A percentile compares a stretch with the other conserved stretches of the same genome.
Evolutionary conservation across 2,329 filamentous ascomycete genomes (phyloP).

Genomic region (Fonsecaea multimorphosa): DNA sequence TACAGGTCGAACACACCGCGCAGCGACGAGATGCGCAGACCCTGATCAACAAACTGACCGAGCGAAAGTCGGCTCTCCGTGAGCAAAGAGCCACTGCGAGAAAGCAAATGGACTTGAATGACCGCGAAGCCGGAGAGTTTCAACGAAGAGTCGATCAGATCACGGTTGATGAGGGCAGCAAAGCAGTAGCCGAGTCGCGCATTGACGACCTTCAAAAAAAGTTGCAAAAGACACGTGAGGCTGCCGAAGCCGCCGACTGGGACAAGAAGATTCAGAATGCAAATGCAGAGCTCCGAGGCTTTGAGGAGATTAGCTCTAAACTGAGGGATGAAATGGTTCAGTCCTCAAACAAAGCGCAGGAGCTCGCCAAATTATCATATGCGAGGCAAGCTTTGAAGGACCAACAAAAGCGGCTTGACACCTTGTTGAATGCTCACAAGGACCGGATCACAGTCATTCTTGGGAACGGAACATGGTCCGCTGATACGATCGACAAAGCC

Average conservation of each 20-base stretch:
- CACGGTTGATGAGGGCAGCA: slow-evolving; percentile 82
- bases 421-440: slow-evolving; percentile 75
- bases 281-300: slow-evolving; percentile 67
- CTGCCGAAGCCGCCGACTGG: slow-evolving; percentile 68
- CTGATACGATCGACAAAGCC: slow-evolving; percentile 70
- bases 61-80: slow-evolving; percentile 71
- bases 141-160: slow-evolving; percentile 75
- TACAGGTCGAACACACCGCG: slow-evolving; percentile 74
- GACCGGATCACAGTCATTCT: slow-evolving; percentile 71
- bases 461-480: slow-evolving; percentile 68
- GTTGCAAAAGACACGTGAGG: slow-evolving; percentile 67
- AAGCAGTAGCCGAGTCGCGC: slow-evolving; percentile 76
- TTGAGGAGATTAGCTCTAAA: slow-evolving; percentile 74
- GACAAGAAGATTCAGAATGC: slow-evolving; percentile 73
- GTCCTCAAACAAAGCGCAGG: slow-evolving; percentile 78
- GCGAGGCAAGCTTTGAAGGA: slow-evolving; percentile 80
- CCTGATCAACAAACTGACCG: slow-evolving; percentile 74
- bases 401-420: slow-evolving; percentile 75
- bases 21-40: slow-evolving; percentile 76
- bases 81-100: slow-evolving; percentile 77
- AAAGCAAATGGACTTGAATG: slow-evolving; percentile 74
- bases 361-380: slow-evolving; percentile 82
- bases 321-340: slow-evolving; percentile 82
- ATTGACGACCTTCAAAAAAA: slow-evolving; percentile 71
- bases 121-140: slow-evolving; percentile 69